Evolutionary conservation across 352 stramenopile species (phyloP).

Genomic region (Phytophthora hibernalis): DNA sequence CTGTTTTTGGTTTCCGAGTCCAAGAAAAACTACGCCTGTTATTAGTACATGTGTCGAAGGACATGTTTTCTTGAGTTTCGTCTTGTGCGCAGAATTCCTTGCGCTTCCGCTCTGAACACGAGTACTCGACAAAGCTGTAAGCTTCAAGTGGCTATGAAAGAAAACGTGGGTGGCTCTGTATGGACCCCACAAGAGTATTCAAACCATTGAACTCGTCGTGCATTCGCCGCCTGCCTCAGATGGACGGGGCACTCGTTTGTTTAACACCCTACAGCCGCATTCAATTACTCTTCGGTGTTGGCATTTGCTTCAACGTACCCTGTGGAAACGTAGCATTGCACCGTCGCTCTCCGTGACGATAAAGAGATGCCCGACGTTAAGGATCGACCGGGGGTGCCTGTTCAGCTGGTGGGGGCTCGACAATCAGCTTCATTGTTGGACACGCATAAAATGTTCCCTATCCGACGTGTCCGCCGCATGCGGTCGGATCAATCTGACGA

Average conservation of each 20-base stretch:
- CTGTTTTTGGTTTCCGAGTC: not conserved
- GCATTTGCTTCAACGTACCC: not conserved
- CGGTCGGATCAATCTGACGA: not conserved
- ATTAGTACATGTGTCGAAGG: conserved; percentile 1
- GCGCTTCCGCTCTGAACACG: conserved; percentile 1
- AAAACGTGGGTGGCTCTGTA: not conserved
- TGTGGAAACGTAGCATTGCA: no score
- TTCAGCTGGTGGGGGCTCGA: no score
- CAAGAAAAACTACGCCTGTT: conserved; percentile 16
- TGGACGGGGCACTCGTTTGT: not conserved
- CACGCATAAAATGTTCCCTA: not conserved
- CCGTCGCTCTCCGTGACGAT: not conserved
- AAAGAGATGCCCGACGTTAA: not conserved
- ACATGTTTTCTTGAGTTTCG: not conserved
- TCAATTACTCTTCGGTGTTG: not conserved
- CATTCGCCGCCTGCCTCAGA: conserved; percentile 11
- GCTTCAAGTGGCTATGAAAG: not conserved
- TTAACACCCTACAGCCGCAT: conserved; percentile 5
- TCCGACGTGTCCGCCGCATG: not conserved
- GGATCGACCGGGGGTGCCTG: not conserved
- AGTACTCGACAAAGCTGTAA: not conserved
- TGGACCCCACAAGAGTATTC: not conserved
- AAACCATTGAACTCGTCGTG: not conserved
- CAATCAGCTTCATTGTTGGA: no score
- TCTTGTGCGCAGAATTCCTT: conserved; percentile 8